Evolutionary conservation across 345 rosid species (phyloP).

Genomic region (Cardiospermum halicacabum): DNA sequence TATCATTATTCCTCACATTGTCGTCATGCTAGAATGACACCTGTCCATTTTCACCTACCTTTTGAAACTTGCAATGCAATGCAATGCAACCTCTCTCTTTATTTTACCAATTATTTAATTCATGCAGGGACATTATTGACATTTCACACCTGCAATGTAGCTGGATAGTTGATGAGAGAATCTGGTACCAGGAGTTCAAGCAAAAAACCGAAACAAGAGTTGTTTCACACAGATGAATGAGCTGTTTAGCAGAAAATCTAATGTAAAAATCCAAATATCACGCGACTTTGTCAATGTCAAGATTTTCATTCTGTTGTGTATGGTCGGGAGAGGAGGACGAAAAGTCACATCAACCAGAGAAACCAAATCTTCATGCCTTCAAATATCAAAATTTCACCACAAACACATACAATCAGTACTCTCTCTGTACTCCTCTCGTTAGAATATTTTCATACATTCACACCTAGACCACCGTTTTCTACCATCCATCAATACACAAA

Average conservation of each 20-base stretch:
- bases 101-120: too few relatives aligned
- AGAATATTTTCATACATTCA: slow-evolving; percentile 24
- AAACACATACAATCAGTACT: too few relatives aligned
- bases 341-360: slow-evolving; percentile 36
- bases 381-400: slow-evolving; percentile 17
- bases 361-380: slow-evolving; percentile 34
- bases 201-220: background rate
- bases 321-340: slow-evolving; percentile 16
- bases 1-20: slow-evolving; percentile 48
- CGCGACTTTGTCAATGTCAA: slow-evolving; percentile 30
- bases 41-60: slow-evolving; percentile 39
- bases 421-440: slow-evolving; percentile 15
- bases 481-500: too few relatives aligned
- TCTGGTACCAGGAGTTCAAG: background rate
- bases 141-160: too few relatives aligned
- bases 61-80: slow-evolving; percentile 9
- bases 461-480: too few relatives aligned
- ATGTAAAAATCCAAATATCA: slow-evolving; percentile 6
- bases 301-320: slow-evolving; percentile 14
- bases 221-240: slow-evolving; percentile 17
- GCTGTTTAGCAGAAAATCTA: slow-evolving; percentile 30
- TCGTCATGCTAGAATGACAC: slow-evolving; percentile 52
- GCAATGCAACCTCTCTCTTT: slow-evolving; percentile 14
- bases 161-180: too few relatives aligned
- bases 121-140: too few relatives aligned